Percentiles rank a stretch among this genome's conserved stretches.
phyloP scores from a whole-genome alignment of 441 rosid genomes.

The Omphalea diandra region DNA sequence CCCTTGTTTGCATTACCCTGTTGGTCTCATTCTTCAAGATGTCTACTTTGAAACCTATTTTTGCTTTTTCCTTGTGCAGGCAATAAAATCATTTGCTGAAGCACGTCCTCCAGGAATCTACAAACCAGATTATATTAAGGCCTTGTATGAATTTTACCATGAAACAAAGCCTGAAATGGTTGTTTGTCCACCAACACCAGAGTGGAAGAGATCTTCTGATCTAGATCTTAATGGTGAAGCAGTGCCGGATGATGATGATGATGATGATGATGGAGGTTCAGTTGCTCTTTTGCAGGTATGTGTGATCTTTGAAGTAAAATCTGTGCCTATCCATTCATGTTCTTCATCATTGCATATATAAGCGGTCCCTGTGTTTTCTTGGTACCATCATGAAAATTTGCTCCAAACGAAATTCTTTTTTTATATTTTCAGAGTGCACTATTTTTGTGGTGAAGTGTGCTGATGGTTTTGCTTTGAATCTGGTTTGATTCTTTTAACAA shows the following conservation, averaged over 20 bases:
- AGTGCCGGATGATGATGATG: slow-evolving; percentile 84
- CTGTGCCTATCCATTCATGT: slow-evolving; percentile 9
- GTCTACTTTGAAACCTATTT: slow-evolving; percentile 16
- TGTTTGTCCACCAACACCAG: slow-evolving; percentile 85
- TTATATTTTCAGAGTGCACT: too few species aligned
- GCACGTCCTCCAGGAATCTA: slow-evolving; percentile 99
- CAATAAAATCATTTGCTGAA: slow-evolving; percentile 72
- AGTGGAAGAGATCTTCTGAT: slow-evolving; percentile 95
- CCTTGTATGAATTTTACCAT: slow-evolving; percentile 82
- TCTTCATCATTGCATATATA: slow-evolving; percentile 7
- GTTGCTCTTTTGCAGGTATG: slow-evolving; percentile 65
- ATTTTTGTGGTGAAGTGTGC: neutral
- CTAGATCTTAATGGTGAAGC: slow-evolving; percentile 99
- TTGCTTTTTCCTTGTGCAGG: slow-evolving; percentile 48
- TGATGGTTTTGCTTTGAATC: neutral
- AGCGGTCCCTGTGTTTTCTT: too few species aligned
- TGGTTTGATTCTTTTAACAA: neutral
- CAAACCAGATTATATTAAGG: slow-evolving; percentile 87
- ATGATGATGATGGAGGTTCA: slow-evolving; percentile 79
- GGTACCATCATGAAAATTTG: neutral
- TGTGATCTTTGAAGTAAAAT: slow-evolving; percentile 22
- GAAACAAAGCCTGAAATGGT: slow-evolving; percentile 81
- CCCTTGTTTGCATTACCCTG: neutral
- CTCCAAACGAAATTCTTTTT: neutral
- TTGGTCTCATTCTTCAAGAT: slow-evolving; percentile 15